phyloP scores from a whole-genome alignment of 2,329 filamentous ascomycete genomes.

The Camptophora hylomeconis region DNA sequence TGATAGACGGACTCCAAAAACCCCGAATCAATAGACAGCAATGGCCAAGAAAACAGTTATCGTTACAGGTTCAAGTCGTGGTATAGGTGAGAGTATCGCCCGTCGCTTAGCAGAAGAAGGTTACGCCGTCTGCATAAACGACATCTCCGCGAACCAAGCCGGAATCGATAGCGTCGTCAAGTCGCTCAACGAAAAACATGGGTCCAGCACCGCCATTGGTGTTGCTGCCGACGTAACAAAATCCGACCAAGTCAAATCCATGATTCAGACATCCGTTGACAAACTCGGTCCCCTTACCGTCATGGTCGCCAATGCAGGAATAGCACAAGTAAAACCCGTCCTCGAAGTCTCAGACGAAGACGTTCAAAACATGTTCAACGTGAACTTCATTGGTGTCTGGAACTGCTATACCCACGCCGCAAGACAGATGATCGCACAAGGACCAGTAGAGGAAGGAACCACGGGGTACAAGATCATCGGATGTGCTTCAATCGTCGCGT shows the following conservation, averaged over 20 bases:
- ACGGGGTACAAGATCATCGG: slow-evolving; percentile 38
- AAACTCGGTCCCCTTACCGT: slow-evolving; percentile 39
- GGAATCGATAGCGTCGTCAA: slow-evolving; percentile 36
- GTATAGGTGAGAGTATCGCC: slow-evolving; percentile 32
- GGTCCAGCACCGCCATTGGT: slow-evolving; percentile 30
- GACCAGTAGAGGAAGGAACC: slow-evolving; percentile 26
- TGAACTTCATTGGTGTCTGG: slow-evolving; percentile 54
- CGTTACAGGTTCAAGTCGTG: slow-evolving; percentile 27
- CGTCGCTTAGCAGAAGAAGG: slow-evolving; percentile 51
- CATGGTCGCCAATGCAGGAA: slow-evolving; percentile 50
- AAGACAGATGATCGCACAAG: slow-evolving; percentile 51
- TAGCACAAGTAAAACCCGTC: slow-evolving; percentile 43
- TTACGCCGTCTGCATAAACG: slow-evolving; percentile 54
- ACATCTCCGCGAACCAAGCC: slow-evolving; percentile 40
- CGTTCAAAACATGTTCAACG: slow-evolving; percentile 45
- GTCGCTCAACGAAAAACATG: slow-evolving; percentile 15
- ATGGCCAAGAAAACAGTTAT: slow-evolving; percentile 22
- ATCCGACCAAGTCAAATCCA: slow-evolving; percentile 36
- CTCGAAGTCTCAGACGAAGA: slow-evolving; percentile 46
- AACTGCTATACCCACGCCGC: slow-evolving; percentile 53
- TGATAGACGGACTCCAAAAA: background rate
- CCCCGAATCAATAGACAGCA: no score
- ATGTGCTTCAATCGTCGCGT: slow-evolving; percentile 39
- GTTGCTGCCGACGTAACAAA: slow-evolving; percentile 50
- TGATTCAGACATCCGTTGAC: slow-evolving; percentile 40